phyloP scores from a whole-genome alignment of 805 yeast genomes.

The Candida vaughaniae region DNA sequence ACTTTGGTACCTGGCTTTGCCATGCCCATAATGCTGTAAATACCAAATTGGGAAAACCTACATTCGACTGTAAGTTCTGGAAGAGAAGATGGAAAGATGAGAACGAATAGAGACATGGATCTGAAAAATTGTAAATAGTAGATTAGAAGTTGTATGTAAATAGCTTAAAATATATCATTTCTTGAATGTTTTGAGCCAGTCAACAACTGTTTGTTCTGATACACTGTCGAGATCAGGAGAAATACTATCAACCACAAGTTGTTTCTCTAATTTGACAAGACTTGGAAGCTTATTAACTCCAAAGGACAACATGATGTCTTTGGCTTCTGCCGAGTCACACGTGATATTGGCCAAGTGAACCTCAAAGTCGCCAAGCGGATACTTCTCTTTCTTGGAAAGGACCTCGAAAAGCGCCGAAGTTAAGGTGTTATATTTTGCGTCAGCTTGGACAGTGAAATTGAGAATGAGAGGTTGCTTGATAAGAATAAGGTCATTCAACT shows the following conservation, averaged over 20 bases:
- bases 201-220: constrained; percentile 28
- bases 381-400: constrained; percentile 20
- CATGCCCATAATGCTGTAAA: constrained; percentile 96
- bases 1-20: constrained; percentile 88
- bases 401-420: constrained; percentile 55
- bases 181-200: constrained; percentile 20
- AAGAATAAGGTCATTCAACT: constrained; percentile 54
- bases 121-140: background rate
- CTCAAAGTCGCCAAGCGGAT: constrained; percentile 41
- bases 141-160: constrained; percentile 5
- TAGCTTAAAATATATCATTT: background rate
- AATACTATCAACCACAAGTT: constrained; percentile 47
- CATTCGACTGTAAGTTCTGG: constrained; percentile 88
- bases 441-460: constrained; percentile 72
- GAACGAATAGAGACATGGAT: background rate
- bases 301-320: constrained; percentile 57
- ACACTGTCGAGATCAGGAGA: constrained; percentile 15
- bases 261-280: constrained; percentile 64
- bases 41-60: constrained; percentile 76
- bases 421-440: constrained; percentile 56
- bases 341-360: constrained; percentile 71
- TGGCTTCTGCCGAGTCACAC: constrained; percentile 63
- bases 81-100: constrained; percentile 89
- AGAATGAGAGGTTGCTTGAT: constrained; percentile 62
- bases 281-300: constrained; percentile 59